Base-by-base conservation (phyloP, 768 basidiomycete genomes). In the Hygrocybe punicea region DNA sequence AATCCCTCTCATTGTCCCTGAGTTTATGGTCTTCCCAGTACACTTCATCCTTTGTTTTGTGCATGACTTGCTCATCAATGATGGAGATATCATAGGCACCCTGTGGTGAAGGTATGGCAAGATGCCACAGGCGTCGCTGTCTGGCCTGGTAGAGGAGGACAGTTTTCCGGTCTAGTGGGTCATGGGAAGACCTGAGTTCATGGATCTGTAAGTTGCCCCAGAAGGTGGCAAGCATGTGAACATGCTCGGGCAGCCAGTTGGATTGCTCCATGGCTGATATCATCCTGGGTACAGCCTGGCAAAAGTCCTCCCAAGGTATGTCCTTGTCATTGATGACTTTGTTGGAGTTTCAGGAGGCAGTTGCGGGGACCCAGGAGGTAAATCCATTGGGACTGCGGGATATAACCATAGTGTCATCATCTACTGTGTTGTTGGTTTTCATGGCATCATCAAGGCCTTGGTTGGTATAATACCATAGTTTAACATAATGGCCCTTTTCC, bases 201-300 rank as follows among this genome's bases (percentile, higher is more conserved):
- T 55, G 54, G 14, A 23, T 19, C 29, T 55, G 54, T 4, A 55
- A 42, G 21, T 36, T 45, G 6, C 14, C 21, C 42, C 40, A 55
- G 54, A 55, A 55, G 8, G 24, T 8, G 29, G 23, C 54, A 11
- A 55, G 49, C 54, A 55, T 55, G 16, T 6, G 36, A 14, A 53
- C 24, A 10, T 36, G 36, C 10, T 39, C 19, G 16, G 52, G 52
- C n/a, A n/a, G n/a, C 52, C 52, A 53, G 36, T 23, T 36, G 10
- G 52, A 4, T 9, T 23, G 16, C 10, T 17, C 40, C 54, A 55
- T 55, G 24, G 54, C 54, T 16, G 4, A 8, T n/a, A 55, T 23
- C 42, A 55, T 55, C 14, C 45, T 46, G 5, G 24, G 37, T 8
- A 40, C 25, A 2, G 54, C 54, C 8, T 44, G 11, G 33, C 21